Evolutionary conservation across 805 yeast species (phyloP).

Genomic region (Cyberlindnera xishuangbannaensis): DNA sequence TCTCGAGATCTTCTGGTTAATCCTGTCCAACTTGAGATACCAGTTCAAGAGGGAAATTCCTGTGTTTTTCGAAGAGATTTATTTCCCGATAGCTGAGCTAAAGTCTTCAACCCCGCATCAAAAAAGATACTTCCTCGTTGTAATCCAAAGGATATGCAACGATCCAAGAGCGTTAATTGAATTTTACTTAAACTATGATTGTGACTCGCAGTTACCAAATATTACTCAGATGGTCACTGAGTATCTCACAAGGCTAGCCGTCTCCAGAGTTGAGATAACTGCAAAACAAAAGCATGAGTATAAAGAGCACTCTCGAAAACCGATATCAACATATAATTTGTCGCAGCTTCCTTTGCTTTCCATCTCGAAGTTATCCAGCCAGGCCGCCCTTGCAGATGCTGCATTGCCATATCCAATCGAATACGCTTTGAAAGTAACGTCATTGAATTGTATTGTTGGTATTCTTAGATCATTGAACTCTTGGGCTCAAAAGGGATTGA

Average conservation of each 20-base stretch:
- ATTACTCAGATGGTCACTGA: constrained; percentile 80
- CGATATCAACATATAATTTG: constrained; percentile 69
- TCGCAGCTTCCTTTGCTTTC: constrained; percentile 72
- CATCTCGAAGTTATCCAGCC: constrained; percentile 51
- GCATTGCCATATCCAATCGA: constrained; percentile 60
- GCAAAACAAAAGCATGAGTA: constrained; percentile 57
- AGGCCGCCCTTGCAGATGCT: constrained; percentile 49
- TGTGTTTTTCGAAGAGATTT: constrained; percentile 86
- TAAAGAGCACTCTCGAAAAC: constrained; percentile 44
- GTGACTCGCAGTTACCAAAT: constrained; percentile 77
- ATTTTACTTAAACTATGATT: constrained; percentile 90
- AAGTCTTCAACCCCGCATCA: constrained; percentile 90
- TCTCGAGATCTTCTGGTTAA: constrained; percentile 88
- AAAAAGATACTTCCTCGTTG: constrained; percentile 75
- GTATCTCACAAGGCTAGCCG: constrained; percentile 60
- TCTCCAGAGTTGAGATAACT: constrained; percentile 67
- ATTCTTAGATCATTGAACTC: constrained; percentile 73
- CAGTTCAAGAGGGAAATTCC: constrained; percentile 93
- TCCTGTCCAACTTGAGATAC: constrained; percentile 74
- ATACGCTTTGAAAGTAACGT: constrained; percentile 75
- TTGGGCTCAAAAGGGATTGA: constrained; percentile 74
- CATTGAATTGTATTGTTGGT: constrained; percentile 76
- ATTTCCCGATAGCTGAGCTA: constrained; percentile 91
- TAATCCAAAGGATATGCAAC: constrained; percentile 76
- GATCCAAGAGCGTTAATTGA: constrained; percentile 92